Evolutionary conservation across 495 filamentous ascomycete genomes (phyloP), one percentile per base, ranked within the genome.

Genomic region (Aspergillus conjunctus): DNA sequence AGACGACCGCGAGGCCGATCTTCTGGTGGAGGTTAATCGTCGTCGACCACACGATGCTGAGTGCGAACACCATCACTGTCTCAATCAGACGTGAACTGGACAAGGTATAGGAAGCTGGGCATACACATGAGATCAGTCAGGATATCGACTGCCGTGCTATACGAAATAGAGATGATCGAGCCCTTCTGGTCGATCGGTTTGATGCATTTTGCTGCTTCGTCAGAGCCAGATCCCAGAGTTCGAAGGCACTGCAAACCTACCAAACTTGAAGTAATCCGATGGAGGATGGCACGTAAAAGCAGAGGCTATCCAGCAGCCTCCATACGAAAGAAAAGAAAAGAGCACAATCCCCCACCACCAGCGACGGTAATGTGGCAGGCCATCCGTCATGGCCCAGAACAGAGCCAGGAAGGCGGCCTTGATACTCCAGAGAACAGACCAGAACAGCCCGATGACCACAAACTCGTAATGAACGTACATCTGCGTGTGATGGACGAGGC

Each of bases 331-430:
- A n/a, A 71, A 52, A 14, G 70, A 66, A 54, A 80, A 78, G n/a
- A 66, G 44, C 10, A 66, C 68, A 21, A 77, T 66, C 8, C 58
- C 59, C 54, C 70, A 74, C 75, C 76, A 81, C 56, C 64, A 68
- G 11, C 69, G 66, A 12, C 73, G 71, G 58, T 80, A 79, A 33
- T 63, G 44, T 17, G 64, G 58, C 32, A 81, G 56, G n/a, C 74
- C 68, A 12, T 71, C 63, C 48, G 81, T 78, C 12, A 82, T 68
- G 32, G 67, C 68, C 68, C 68, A 77, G 66, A 78, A 83, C 0
- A 82, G 65, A 0, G 77, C 73, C 53, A 83, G 62, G 59, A 82
- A 81, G 31, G 75, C 71, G 7, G 68, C 78, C 66, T 82, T 81
- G 58, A 82, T 75, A n/a, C 67, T 68, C 75, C 77, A 79, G 8